Evolutionary conservation across 805 yeast genomes (phyloP), one percentile per base, ranked within the genome.

Genomic region (Ogataea zsoltii): DNA sequence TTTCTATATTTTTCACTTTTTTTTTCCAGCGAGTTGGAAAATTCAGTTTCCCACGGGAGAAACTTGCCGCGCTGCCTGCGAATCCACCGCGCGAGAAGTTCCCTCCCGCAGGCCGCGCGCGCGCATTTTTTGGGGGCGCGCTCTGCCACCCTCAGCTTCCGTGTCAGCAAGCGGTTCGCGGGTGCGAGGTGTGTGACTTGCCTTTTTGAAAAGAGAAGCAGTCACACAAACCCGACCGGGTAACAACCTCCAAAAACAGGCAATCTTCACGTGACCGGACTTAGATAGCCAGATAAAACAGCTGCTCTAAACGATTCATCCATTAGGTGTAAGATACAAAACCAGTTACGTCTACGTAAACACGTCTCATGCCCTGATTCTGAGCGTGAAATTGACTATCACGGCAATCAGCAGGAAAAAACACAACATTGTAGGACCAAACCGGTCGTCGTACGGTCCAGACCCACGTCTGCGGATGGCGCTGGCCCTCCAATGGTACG

Each of bases 401-500:
- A 94, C 97, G 1, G 99, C 97, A 38, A 90, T 81, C 53, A 94
- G 75, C 60, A 94, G 76, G 72, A 94, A 94, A 74, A 92, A 77
- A 71, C 99, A 94, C 59, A 94, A 78, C 87, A 92, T 84, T 13
- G 99, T 95, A 38, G 99, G 99, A 36, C 99, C 99, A 56, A 94
- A 85, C 65, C 99, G 82, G 69, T 94, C 99, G 63, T 94, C 99
- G 65, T 94, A 94, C n/a, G 99, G 99, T 38, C 99, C 99, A 12
- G 96, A 82, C 33, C 99, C 99, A 69, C 98, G 84, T 70, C 92
- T 79, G 69, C 99, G 84, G 57, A 94, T 94, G 48, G 99, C 99
- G 64, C 91, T 89, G 1, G 99, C 99, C 75, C 99, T 88, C 99
- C 99, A 95, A 69, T 94, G 99, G 68, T 94, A 94, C 11, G 98